phyloP scores from a whole-genome alignment of 345 rosid genomes.

The Eutrema yunnanense region DNA sequence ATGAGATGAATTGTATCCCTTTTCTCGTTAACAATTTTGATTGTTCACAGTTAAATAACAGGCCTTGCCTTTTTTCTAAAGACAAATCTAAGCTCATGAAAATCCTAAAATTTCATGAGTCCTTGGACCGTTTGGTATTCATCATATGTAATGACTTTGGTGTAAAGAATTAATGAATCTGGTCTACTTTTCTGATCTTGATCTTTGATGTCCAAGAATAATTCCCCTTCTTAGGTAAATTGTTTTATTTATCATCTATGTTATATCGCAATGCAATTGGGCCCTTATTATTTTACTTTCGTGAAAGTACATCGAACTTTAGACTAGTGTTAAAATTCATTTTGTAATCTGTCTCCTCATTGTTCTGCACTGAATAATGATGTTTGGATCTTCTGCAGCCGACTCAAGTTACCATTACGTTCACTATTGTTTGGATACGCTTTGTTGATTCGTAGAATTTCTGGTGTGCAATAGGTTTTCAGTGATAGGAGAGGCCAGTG shows the following conservation, averaged over 20 bases:
- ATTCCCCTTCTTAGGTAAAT: background rate
- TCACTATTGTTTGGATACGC: conserved; percentile 1
- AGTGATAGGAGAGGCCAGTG: conserved; percentile 94
- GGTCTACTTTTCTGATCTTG: background rate
- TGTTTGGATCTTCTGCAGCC: too few relatives aligned
- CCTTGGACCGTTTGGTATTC: background rate
- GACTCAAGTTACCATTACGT: conserved; percentile 2
- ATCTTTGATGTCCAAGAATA: background rate
- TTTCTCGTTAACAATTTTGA: background rate
- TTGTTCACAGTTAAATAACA: background rate
- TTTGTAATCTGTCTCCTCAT: background rate
- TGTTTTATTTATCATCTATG: background rate
- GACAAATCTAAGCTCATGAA: background rate
- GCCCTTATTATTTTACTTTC: background rate
- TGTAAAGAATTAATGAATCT: background rate
- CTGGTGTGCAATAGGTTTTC: conserved; percentile 59
- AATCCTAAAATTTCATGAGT: background rate
- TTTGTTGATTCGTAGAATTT: conserved; percentile 14
- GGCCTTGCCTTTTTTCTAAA: background rate
- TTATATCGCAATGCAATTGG: background rate
- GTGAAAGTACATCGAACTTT: background rate
- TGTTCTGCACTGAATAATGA: background rate
- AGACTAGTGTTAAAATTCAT: background rate
- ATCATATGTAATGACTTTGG: background rate
- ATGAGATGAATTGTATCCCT: background rate